Evolutionary conservation across 352 stramenopile species (phyloP).

Genomic region (Globisporangium mamillatum): DNA sequence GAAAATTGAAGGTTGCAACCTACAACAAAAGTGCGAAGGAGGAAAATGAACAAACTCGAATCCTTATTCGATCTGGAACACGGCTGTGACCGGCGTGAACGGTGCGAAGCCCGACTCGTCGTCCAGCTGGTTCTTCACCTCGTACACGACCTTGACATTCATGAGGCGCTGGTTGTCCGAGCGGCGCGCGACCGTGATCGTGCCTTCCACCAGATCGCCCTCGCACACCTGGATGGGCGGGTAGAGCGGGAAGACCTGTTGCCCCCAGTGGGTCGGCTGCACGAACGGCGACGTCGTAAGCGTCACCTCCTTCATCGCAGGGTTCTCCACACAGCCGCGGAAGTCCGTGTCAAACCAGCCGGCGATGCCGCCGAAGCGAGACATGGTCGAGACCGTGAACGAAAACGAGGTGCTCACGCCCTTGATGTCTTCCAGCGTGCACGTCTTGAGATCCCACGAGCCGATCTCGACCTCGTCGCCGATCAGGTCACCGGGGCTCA

Average conservation of each 20-base stretch:
- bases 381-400: constrained; percentile 86
- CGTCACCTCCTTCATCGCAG: constrained; percentile 73
- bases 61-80: constrained; percentile 87
- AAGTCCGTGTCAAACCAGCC: constrained; percentile 99
- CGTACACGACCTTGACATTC: constrained; percentile 87
- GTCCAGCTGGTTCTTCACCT: constrained; percentile 56
- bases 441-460: constrained; percentile 81
- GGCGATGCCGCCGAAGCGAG: constrained; percentile 92
- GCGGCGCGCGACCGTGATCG: constrained; percentile 72
- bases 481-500: constrained; percentile 73
- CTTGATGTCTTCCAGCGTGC: constrained; percentile 83
- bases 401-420: constrained; percentile 62
- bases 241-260: constrained; percentile 86
- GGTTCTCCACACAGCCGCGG: constrained; percentile 81
- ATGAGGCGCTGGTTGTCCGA: constrained; percentile 86
- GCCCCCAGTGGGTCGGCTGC: constrained; percentile 86
- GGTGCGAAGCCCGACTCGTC: constrained; percentile 45
- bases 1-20: constrained; percentile 3
- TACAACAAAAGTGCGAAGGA: not conserved
- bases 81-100: constrained; percentile 42
- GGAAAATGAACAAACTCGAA: constrained; percentile 6
- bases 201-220: constrained; percentile 67
- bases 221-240: constrained; percentile 82
- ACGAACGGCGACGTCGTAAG: constrained; percentile 91
- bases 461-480: constrained; percentile 82